These are phyloP conservation scores for Chlamydomonas incerta DNA, from an alignment of 139 green algal genomes.

Conservation along the genomic window DNA sequence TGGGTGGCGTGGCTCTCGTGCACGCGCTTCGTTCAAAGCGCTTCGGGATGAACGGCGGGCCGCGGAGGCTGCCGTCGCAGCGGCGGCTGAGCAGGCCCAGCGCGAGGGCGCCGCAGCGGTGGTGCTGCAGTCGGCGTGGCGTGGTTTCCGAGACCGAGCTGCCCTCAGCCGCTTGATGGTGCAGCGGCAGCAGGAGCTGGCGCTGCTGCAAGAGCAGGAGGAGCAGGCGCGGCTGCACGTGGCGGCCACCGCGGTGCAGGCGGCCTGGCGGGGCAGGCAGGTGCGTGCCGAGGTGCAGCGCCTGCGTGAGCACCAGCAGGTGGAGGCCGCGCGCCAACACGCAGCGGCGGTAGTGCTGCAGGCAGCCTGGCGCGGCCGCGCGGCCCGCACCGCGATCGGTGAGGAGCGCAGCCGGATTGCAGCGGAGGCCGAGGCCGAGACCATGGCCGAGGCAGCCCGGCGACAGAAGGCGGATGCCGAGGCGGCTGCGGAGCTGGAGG, in stretches of 20 bases:
- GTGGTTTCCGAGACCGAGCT: not conserved
- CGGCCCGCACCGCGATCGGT: not conserved
- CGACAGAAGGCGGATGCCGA: not conserved
- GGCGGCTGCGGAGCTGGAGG: not conserved
- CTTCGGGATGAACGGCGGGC: not conserved
- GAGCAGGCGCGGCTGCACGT: not conserved
- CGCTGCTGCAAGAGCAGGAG: not conserved
- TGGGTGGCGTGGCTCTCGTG: not conserved
- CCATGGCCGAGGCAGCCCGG: not conserved
- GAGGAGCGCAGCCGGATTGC: not conserved
- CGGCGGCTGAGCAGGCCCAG: not conserved
- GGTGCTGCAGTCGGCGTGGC: not conserved
- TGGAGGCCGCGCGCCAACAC: not conserved
- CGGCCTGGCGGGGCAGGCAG: not conserved
- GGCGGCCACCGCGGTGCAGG: not conserved
- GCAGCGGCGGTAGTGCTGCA: not conserved
- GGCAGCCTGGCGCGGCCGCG: not conserved
- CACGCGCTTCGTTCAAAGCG: too few relatives aligned
- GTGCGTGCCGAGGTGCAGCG: not conserved
- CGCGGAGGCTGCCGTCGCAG: not conserved
- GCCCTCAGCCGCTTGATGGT: not conserved
- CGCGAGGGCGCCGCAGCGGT: not conserved
- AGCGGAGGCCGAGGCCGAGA: not conserved
- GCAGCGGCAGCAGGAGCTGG: too few relatives aligned
- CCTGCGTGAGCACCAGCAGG: not conserved